Conservation (phyloP, 164 flowering plant genomes). For the Amborella trichopoda region DNA sequence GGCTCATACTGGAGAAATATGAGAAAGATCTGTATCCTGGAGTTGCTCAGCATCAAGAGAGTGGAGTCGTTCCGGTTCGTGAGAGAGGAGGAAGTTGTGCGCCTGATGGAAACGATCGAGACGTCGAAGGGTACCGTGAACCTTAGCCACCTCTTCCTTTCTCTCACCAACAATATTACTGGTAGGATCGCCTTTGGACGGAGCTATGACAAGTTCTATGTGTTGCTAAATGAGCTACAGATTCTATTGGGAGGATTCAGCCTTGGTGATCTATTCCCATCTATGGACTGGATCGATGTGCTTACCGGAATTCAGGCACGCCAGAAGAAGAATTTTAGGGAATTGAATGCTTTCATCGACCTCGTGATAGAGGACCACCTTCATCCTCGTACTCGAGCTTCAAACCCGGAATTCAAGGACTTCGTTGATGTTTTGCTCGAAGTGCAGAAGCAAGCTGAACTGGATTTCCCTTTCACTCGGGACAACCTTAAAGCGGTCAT, state of each 20-base stretch:
- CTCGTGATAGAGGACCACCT: constrained; percentile 34
- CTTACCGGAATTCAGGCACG: constrained; percentile 30
- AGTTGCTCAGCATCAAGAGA: constrained; percentile 33
- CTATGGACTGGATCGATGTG: constrained; percentile 26
- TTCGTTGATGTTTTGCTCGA: constrained; percentile 43
- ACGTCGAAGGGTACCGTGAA: no score
- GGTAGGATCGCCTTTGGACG: no score
- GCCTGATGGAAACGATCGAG: no score
- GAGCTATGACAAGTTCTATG: no score
- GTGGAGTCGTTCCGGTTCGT: constrained; percentile 30
- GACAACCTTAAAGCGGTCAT: no score
- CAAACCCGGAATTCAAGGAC: constrained; percentile 23
- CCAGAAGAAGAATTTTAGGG: constrained; percentile 16
- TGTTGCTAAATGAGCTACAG: constrained; percentile 38
- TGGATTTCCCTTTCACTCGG: no score
- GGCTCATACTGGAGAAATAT: constrained; percentile 49
- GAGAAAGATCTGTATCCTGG: no score
- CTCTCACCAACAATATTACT: no score
- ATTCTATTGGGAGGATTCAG: constrained; percentile 42
- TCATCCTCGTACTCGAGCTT: no score
- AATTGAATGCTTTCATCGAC: constrained; percentile 32
- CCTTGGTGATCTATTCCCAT: constrained; percentile 53
- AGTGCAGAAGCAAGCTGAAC: no score
- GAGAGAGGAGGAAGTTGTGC: constrained; percentile 41
- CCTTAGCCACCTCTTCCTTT: no score